Percentiles rank a stretch among this genome's conserved stretches.
These are phyloP conservation scores for Rutstroemia sp. DNA, from an alignment of 2,329 filamentous ascomycete genomes.

Conservation along the genomic window DNA sequence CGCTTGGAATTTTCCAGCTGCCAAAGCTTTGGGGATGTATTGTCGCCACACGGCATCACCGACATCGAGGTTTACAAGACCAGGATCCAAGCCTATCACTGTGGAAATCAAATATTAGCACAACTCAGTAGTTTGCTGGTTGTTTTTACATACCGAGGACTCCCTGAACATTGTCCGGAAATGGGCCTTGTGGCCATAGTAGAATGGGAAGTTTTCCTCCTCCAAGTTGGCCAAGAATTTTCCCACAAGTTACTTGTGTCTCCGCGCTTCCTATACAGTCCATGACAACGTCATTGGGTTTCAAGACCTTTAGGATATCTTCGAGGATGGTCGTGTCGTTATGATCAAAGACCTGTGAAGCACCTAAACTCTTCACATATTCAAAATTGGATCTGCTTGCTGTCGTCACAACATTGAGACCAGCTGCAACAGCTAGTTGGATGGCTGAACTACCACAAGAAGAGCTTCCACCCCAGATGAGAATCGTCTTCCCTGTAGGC, in stretches of 20 bases:
- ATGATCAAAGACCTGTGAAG: slow-evolving; percentile 40
- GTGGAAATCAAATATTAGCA: slow-evolving; percentile 3
- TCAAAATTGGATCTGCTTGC: slow-evolving; percentile 37
- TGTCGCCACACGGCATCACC: slow-evolving; percentile 32
- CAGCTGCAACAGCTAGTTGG: slow-evolving; percentile 26
- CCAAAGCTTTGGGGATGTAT: slow-evolving; percentile 34
- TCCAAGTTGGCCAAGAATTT: slow-evolving; percentile 24
- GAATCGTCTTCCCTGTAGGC: slow-evolving; percentile 14
- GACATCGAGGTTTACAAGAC: slow-evolving; percentile 25
- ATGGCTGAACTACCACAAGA: slow-evolving; percentile 16
- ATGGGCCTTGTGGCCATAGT: not conserved
- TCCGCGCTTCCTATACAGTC: slow-evolving; percentile 22
- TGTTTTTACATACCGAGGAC: slow-evolving; percentile 20
- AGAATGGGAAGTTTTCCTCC: slow-evolving; percentile 20
- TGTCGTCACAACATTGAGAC: slow-evolving; percentile 36
- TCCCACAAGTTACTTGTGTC: slow-evolving; percentile 22
- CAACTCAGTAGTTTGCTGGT: no score
- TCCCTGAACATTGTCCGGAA: slow-evolving; percentile 13
- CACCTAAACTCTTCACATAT: slow-evolving; percentile 36
- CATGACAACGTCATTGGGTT: slow-evolving; percentile 16
- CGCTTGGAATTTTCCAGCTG: slow-evolving; percentile 30
- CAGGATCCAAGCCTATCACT: slow-evolving; percentile 24
- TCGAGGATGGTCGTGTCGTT: slow-evolving; percentile 16
- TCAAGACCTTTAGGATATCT: slow-evolving; percentile 14
- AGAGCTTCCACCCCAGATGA: slow-evolving; percentile 23